Evolutionary conservation across 768 basidiomycete species (phyloP), one percentile per base, ranked within the genome.

Genomic region (Naganishia antarctica): DNA sequence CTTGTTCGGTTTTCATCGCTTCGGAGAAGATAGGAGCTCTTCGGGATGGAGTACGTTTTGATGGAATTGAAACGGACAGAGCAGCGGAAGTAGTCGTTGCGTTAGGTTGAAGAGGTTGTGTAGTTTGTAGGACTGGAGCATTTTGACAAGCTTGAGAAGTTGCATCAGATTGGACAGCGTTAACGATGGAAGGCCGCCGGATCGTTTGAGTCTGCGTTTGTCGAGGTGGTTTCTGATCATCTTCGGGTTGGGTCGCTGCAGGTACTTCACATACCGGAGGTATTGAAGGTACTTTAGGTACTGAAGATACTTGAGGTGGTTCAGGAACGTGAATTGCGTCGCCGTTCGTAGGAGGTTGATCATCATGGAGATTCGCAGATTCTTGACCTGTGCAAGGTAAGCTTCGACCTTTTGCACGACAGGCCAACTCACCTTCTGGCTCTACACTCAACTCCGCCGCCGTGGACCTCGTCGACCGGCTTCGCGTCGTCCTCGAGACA

Each of bases 201-300:
- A 25, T 23, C 32, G 3, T 25, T 13, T 32, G 2, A 26, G 21
- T 11, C 40, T 25, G n/a, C 5, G 37, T 37, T 15, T 3, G 18
- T 31, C 11, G 53, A 16, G 13, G 34, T 25, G 37, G 2, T 6
- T 12, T 41, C 34, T 23, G 37, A 13, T 32, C 6, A 9, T 8
- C 12, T 41, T 57, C 23, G 34, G 8, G 53, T 25, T 3, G 15
- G 23, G n/a, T 21, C 11, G 34, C 6, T 40, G n/a, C 12, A 57
- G 21, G 53, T 57, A 41, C 12, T 34, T 41, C 2, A 57, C 21
- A 26, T 57, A 57, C 23, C 25, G 12, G 37, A 57, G 53, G 37
- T 57, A 57, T 13, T 41, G 32, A 23, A 57, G 53, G 23, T 57
- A 40, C 37, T 23, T 41, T 11, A 57, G 37, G 21, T 40, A 57